These are phyloP conservation scores for Termitomyces heimii DNA, from an alignment of 768 basidiomycete species.

Conservation along the genomic window DNA sequence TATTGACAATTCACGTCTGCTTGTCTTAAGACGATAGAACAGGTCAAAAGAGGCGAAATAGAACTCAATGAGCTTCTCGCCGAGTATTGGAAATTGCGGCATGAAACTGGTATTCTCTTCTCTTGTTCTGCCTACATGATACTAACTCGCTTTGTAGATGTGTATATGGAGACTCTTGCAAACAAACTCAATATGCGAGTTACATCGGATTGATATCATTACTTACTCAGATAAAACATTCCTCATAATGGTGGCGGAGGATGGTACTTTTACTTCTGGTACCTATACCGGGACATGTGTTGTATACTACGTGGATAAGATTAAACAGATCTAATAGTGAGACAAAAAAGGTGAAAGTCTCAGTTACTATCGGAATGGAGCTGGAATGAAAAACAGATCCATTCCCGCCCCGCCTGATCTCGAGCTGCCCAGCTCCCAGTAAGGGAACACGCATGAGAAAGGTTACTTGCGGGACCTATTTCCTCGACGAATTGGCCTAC, in stretches of 20 bases:
- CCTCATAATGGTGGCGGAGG: background rate
- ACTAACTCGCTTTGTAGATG: constrained; percentile 37
- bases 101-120: constrained; percentile 55
- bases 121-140: background rate
- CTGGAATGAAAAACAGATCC: too few relatives aligned
- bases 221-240: background rate
- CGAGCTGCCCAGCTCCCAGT: too few relatives aligned
- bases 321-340: background rate
- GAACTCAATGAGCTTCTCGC: constrained; percentile 78
- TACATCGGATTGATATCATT: constrained; percentile 9
- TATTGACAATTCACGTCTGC: background rate
- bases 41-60: constrained; percentile 64
- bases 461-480: constrained; percentile 16
- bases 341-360: too few relatives aligned
- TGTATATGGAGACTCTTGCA: constrained; percentile 83
- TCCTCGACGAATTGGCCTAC: constrained; percentile 35
- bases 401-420: too few relatives aligned
- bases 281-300: background rate
- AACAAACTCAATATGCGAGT: constrained; percentile 68
- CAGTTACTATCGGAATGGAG: too few relatives aligned
- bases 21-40: constrained; percentile 59
- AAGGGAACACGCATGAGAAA: background rate
- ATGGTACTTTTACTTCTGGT: background rate
- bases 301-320: background rate
- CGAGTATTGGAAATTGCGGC: constrained; percentile 80